Evolutionary conservation across 495 filamentous ascomycete species (phyloP), one percentile per base, ranked within the genome.

Genomic region (Penicillium cinerascens): DNA sequence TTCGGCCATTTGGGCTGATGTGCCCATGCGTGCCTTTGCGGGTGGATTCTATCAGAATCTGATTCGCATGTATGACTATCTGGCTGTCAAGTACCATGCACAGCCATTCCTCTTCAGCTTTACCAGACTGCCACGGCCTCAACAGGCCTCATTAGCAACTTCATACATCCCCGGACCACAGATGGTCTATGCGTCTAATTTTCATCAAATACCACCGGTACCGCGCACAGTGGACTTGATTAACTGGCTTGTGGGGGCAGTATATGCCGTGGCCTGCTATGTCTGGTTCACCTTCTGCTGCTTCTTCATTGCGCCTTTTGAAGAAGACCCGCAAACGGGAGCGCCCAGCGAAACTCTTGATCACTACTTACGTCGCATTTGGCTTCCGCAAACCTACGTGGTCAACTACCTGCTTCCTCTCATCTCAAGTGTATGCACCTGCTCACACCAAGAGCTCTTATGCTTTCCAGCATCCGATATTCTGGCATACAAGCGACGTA

Each of bases 1-100:
- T 48, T 23, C 38, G 9, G 5, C 22, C 26, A 25, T 29, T 38
- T 66, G 78, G 44, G 56, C 78, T 21, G 79, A 83, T 65, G 56
- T 83, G n/a, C 81, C 81, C 16, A 82, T 82, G 78, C 78, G 80
- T 33, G 73, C 75, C 2, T 78, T 82, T 45, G 74, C 77, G 6
- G 78, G 68, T 15, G 76, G 78, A 20, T 84, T 74, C 61, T 80
- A 83, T 47, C 66, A 65, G n/a, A 77, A 77, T 43, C 63, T 84
- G 38, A 70, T 61, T 21, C 65, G 68, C 2, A 79, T 84, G 78
- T 83, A 84, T 55, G 69, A 73, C 23, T 70, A 80, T 51, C 59
- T 84, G 15, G 73, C 62, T 0, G 63, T 83, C 10, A 40, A 62
- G 23, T 81, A 75, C 58, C 62, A 65, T 16, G 54, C 63, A 17